These are phyloP conservation scores for Leucocoprinus leucothites DNA, from an alignment of 768 basidiomycete genomes.

Conservation along the genomic window DNA sequence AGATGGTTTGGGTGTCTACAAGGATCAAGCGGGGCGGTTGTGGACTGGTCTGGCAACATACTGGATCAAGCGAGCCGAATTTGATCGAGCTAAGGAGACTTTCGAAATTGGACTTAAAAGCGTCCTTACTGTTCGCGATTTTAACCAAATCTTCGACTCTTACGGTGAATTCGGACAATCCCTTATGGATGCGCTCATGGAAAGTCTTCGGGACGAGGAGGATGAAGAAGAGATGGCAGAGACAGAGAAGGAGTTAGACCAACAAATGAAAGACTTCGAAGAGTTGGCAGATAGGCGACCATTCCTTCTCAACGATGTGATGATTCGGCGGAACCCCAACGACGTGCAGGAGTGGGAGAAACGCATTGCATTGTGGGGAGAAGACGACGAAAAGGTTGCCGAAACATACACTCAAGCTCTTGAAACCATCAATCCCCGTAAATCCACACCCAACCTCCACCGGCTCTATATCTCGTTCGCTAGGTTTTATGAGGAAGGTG, in stretches of 20 bases:
- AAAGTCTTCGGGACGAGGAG: conserved; percentile 77
- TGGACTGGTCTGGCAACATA: conserved; percentile 98
- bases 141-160: conserved; percentile 96
- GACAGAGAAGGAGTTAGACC: conserved; percentile 80
- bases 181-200: conserved; percentile 88
- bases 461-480: conserved; percentile 93
- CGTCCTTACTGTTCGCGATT: conserved; percentile 93
- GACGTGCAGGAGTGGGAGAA: conserved; percentile 99
- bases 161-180: conserved; percentile 94
- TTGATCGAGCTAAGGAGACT: conserved; percentile 82
- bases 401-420: conserved; percentile 91
- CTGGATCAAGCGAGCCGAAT: conserved; percentile 97
- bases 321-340: conserved; percentile 90
- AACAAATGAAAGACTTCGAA: conserved; percentile 89
- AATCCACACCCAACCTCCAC: conserved; percentile 88
- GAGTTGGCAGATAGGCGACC: conserved; percentile 92
- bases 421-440: conserved; percentile 82
- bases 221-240: conserved; percentile 79
- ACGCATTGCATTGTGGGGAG: conserved; percentile 87
- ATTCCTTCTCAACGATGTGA: conserved; percentile 94
- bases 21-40: conserved; percentile 93
- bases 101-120: conserved; percentile 84
- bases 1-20: conserved; percentile 87
- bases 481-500: conserved; percentile 97
- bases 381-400: conserved; percentile 92